Base-by-base conservation (phyloP, 306 rosid genomes). In the Echinosophora koreensis region DNA sequence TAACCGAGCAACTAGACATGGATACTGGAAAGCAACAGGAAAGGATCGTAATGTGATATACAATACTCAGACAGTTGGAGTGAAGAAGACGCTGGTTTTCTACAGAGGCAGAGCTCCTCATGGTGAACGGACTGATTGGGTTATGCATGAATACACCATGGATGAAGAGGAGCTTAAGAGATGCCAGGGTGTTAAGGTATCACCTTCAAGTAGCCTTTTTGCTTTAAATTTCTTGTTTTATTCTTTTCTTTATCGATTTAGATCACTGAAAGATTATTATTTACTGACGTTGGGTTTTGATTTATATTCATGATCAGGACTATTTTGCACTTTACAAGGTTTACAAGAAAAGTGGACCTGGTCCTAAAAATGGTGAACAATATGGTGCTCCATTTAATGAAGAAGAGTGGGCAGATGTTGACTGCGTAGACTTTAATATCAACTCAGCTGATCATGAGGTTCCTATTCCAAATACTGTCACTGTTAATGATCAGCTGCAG, bases 341-440 rank as follows among this genome's bases (percentile, higher is more conserved):
- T 34, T 95, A 2, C 82, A 95, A 95, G 84, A 95, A 95, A 82
- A 95, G 99, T 71, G 99, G 99, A 42, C 92, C 92, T 56, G 99
- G 99, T 74, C 97, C 99, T 39, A 95, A 95, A 84, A 95, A 95
- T 78, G 99, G 99, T 14, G 99, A 92, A 86, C 97, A 95, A 28
- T 95, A 95, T 69, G 99, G 99, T 55, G 99, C 99, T 0, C 99
- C 89, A 61, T 95, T 88, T 84, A 88, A 80, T 69, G 99, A 95
- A 81, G 97, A 95, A 70, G 93, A 87, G n/a, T 92, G 97, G 97
- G 81, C 59, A 34, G 92, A 88, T 59, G 88, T 86, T 32, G 89
- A 79, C 4, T 69, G 74, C 18, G 86, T 79, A 52, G 88, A 87
- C 76, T 84, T 83, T 74, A 82, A 83, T 73, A 5, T 11, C 16